Evolutionary conservation across 179 eudicot genomes (phyloP).

Genomic region (Spergularia azorica): DNA sequence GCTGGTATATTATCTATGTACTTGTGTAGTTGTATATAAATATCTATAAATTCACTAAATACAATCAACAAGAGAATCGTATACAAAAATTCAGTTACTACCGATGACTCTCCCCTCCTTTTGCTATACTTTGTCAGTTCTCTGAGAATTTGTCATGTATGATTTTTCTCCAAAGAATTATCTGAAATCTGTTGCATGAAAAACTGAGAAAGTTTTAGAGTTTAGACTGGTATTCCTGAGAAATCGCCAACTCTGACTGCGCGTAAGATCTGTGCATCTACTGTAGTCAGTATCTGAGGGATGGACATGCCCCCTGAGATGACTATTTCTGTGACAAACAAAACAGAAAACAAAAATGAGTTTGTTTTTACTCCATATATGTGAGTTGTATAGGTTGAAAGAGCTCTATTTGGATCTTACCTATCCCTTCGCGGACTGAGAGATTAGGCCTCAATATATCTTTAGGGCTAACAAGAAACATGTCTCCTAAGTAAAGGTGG

Average conservation of each 20-base stretch:
- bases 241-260: constrained; percentile 39
- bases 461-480: constrained; percentile 59
- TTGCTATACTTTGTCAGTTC: background rate
- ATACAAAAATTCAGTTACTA: background rate
- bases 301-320: constrained; percentile 78
- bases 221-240: constrained; percentile 38
- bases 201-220: background rate
- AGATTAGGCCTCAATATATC: constrained; percentile 73
- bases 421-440: constrained; percentile 78
- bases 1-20: background rate
- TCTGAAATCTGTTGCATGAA: background rate
- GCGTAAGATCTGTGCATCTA: constrained; percentile 40
- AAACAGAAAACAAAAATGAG: background rate
- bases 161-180: background rate
- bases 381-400: background rate
- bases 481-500: constrained; percentile 76
- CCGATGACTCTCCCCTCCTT: background rate
- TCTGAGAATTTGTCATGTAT: background rate
- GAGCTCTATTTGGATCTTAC: constrained; percentile 27
- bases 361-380: background rate
- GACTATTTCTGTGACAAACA: constrained; percentile 57
- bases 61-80: constrained; percentile 14
- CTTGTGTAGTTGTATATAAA: no score
- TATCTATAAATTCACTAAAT: constrained; percentile 13
- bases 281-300: constrained; percentile 57